These are phyloP conservation scores for Pleurotus eryngii DNA, from an alignment of 768 basidiomycete species.

Conservation along the genomic window DNA sequence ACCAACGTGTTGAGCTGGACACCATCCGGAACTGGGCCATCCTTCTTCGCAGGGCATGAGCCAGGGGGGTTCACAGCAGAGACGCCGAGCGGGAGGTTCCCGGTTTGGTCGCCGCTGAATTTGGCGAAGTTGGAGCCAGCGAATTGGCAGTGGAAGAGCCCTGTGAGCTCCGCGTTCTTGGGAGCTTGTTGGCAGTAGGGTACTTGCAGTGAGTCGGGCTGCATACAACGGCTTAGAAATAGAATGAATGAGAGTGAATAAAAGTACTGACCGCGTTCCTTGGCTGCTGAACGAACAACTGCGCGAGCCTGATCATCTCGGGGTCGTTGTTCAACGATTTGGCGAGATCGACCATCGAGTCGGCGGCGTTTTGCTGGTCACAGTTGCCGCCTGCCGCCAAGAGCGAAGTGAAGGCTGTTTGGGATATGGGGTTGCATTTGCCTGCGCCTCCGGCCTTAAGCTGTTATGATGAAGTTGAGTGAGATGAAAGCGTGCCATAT, in stretches of 20 bases:
- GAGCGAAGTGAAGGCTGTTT: slow-evolving; percentile 41
- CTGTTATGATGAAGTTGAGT: slow-evolving; percentile 16
- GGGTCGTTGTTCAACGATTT: slow-evolving; percentile 34
- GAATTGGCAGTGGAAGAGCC: slow-evolving; percentile 55
- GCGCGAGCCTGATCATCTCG: slow-evolving; percentile 42
- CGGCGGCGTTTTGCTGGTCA: slow-evolving; percentile 47
- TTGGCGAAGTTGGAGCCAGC: slow-evolving; percentile 35
- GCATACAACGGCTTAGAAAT: background rate
- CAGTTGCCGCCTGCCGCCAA: slow-evolving; percentile 41
- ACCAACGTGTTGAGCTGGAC: slow-evolving; percentile 37
- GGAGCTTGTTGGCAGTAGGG: slow-evolving; percentile 51
- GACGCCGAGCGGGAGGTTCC: slow-evolving; percentile 45
- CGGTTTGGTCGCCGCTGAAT: slow-evolving; percentile 39
- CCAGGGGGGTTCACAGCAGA: slow-evolving; percentile 38
- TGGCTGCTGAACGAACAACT: slow-evolving; percentile 49
- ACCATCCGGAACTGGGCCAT: slow-evolving; percentile 43
- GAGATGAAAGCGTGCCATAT: background rate
- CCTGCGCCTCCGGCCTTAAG: slow-evolving; percentile 39
- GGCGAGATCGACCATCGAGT: slow-evolving; percentile 48
- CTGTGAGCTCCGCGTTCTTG: slow-evolving; percentile 44
- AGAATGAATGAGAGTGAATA: background rate
- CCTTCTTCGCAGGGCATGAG: slow-evolving; percentile 42
- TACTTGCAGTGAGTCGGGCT: slow-evolving; percentile 43
- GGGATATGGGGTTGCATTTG: slow-evolving; percentile 45
- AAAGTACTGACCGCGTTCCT: slow-evolving; percentile 41